Evolutionary conservation across 257 asterid species (phyloP), one percentile per base, ranked within the genome.

Genomic region (Perilla frutescens): DNA sequence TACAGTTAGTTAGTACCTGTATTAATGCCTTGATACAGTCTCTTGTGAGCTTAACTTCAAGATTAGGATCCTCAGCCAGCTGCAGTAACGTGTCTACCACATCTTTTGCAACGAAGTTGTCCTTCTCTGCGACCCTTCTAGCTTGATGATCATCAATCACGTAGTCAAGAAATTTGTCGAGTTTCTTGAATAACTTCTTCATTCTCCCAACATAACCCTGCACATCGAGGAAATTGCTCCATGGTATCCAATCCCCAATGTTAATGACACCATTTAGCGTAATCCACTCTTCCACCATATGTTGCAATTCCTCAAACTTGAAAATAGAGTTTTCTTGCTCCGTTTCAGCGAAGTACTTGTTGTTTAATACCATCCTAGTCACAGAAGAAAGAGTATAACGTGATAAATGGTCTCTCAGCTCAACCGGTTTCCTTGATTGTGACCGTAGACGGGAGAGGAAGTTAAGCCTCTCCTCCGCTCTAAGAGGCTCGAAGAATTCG

Each of bases 231-330:
- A 47, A 75, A 10, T 29, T 9, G 1, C 83, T 63, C 85, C 87
- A 86, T 7, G 88, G 88, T 54, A 86, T 76, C 88, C 88, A 84
- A 1, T 86, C 91, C 15, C 89, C 86, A 2, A 80, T 69, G 29
- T 80, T 65, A 29, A 75, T 1, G 29, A 66, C 84, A 0, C 86
- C 86, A 13, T 36, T 68, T 0, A 87, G 77, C 39, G 37, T 7
- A 47, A 84, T 29, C 86, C 83, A 84, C 79, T 74, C 81, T 29
- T 76, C 80, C 13, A 80, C 2, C 81, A 86, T 56, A n/a, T 14
- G 73, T 57, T 12, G 55, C 43, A 83, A 47, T 9, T 79, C 85
- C 13, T 31, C 40, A 2, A 56, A 9, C 12, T 70, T 61, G 6
- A 68, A 63, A 4, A 32, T 4, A 13, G 76, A 70, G 7, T 5